Evolutionary conservation across 2,329 filamentous ascomycete species (phyloP).

Genomic region (Pseudogymnoascus sp.): DNA sequence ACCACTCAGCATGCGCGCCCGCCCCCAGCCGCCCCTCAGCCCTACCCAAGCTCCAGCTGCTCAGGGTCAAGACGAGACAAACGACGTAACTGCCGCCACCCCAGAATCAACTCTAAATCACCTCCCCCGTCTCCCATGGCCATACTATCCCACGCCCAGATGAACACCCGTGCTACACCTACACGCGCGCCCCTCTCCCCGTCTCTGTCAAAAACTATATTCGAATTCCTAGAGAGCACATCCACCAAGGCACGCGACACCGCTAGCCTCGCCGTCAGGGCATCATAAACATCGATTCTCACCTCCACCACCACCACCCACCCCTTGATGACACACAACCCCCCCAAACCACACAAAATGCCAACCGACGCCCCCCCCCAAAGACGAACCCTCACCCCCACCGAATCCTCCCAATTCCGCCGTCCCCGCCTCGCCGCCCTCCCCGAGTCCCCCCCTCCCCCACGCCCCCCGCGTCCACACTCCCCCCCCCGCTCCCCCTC

Average conservation of each 20-base stretch:
- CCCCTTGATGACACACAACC: background rate
- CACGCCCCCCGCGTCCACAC: background rate
- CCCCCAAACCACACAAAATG: background rate
- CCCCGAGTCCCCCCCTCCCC: background rate
- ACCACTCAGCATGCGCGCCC: background rate
- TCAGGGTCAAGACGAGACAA: background rate
- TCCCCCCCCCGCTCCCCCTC: background rate
- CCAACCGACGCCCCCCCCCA: background rate
- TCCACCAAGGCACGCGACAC: background rate
- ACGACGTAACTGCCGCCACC: background rate
- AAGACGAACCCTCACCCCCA: background rate
- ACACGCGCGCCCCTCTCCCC: background rate
- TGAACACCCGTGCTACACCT: background rate
- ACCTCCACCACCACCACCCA: background rate
- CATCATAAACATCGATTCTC: background rate
- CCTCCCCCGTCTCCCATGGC: background rate
- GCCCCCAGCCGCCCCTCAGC: background rate
- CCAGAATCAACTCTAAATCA: background rate
- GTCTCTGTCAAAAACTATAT: background rate
- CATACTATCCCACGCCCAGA: background rate
- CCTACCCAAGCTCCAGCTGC: background rate
- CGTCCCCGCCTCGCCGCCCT: background rate
- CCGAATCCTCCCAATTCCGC: background rate
- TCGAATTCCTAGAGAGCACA: background rate
- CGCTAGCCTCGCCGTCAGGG: background rate